Evolutionary conservation across 805 yeast species (phyloP), one percentile per base, ranked within the genome.

Genomic region (Metschnikowia colocasiae): DNA sequence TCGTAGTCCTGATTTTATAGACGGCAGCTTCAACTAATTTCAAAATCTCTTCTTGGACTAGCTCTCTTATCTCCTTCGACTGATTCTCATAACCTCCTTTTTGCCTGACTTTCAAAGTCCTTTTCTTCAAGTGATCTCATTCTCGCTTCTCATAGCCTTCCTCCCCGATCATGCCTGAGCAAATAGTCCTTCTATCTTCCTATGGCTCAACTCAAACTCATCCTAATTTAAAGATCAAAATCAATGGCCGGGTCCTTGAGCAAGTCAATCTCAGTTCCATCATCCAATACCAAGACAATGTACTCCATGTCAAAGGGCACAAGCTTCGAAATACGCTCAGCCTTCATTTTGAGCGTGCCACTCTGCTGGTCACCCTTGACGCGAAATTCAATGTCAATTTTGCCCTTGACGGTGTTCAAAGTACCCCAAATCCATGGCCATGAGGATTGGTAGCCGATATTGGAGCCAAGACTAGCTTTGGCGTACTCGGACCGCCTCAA

Each of bases 371-470:
- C 77, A 9, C 98, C 99, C 55, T 75, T 75, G 31, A 89, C 86
- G 30, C 74, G 67, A 58, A 89, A 90, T 25, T 65, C 64, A 52
- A 94, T 79, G 62, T 92, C 85, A 34, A 94, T 85, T 16, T 78
- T 72, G 22, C 97, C 97, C 51, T 81, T 76, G 51, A 88, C 89
- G 25, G 94, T 88, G 57, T 91, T 89, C 53, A 94, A 71, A 38
- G 81, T 79, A 10, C 99, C 99, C 48, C 75, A 69, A 49, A 92
- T 82, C 97, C 97, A 94, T 4, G 99, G 98, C 71, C 83, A 79
- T 30, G 85, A 68, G 23, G 83, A 81, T 25, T 80, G 78, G 61
- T 84, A 89, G 32, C 81, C 81, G 53, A 92, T 86, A 58, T 86
- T 82, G 40, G 78, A 79, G 16, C 98, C 98, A 40, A 92, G 69